Base-by-base conservation (phyloP, 345 rosid species). In the Microthlaspi erraticum region DNA sequence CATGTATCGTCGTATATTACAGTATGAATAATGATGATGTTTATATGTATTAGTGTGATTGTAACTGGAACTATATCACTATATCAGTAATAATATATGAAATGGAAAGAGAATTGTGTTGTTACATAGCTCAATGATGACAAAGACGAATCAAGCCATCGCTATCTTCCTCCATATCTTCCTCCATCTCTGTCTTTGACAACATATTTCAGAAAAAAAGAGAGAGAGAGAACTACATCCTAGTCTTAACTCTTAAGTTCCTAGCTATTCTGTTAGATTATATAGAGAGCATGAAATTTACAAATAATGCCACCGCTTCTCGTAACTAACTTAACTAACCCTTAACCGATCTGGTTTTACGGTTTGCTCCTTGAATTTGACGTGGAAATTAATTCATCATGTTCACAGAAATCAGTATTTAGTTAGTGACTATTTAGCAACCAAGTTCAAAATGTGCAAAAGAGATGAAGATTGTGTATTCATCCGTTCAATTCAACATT, bases 41-140 rank as follows among this genome's bases (percentile, higher is more conserved):
- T 58, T 39, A 45, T 48, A 31, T 46, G 44, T 49, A 66, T n/a
- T 59, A 38, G 55, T 74, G 72, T 73, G 61, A 48, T 65, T 65
- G 46, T 49, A 39, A 26, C 16, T 49, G 51, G 11, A 64, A 36
- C 31, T 56, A 46, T 38, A 31, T 73, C 45, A 23, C 26, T 23
- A 2, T 23, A 23, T 23, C 3, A 23, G 26, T 23, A 42, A 39
- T 73, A 56, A 38, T 55, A 46, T 57, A 57, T 48, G 64, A 72
- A 36, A 43, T 63, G 26, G 52, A 54, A 48, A 63, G 57, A 72
- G 29, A 52, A 13, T 51, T 23, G 16, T 23, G 19, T 44, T 26
- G 36, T 26, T 23, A 34, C 58, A 52, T 60, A 60, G 58, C 66
- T 67, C 57, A 34, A 49, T 19, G 36, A 88, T 86, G 91, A 65